Base-by-base conservation (phyloP, 129 eudicot genomes). In the Smallanthus sonchifolius region DNA sequence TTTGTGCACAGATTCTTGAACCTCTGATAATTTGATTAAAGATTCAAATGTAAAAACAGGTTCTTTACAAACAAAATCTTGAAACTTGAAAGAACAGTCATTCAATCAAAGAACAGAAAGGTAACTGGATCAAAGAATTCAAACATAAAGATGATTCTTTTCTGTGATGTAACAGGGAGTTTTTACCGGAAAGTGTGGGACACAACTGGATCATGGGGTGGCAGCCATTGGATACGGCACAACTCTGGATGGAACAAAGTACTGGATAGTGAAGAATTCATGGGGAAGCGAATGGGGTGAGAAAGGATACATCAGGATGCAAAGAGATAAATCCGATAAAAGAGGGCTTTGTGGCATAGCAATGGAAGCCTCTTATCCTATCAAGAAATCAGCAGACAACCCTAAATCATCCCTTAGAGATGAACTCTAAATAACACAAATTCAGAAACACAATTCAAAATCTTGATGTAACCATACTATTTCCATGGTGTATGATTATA, bases 141-240 rank as follows among this genome's bases (percentile, higher is more conserved):
- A 52, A 4, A 28, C 5, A 24, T 51, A 0, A 67, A 24, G 5
- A 55, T 2, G 8, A 10, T 49, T 9, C 0, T 13, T 45, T 68
- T 48, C 3, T 28, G 1, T 69, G 16, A 10, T 78, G 77, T 61
- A 69, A 72, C 66, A 73, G 86, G 79, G 98, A n/a, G 95, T 89
- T 47, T 92, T 82, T 70, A 86, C 76, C 0, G 92, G 98, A 61
- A 75, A 75, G 2, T 92, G 98, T 38, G 95, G 92, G 8, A 85
- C 91, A 32, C 86, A 86, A 60, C 67, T 92, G 20, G 76, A 92
- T 78, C 96, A 92, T 13, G 98, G 96, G 3, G 98, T 92, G 67
- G 95, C 98, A 51, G 69, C 86, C 9, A 92, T 81, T 1, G 85
- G 85, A 62, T 81, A 84, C 14, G 83, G 85, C 59, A 57, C 73